Conservation (phyloP, 257 asterid species). For the Striga asiatica region DNA sequence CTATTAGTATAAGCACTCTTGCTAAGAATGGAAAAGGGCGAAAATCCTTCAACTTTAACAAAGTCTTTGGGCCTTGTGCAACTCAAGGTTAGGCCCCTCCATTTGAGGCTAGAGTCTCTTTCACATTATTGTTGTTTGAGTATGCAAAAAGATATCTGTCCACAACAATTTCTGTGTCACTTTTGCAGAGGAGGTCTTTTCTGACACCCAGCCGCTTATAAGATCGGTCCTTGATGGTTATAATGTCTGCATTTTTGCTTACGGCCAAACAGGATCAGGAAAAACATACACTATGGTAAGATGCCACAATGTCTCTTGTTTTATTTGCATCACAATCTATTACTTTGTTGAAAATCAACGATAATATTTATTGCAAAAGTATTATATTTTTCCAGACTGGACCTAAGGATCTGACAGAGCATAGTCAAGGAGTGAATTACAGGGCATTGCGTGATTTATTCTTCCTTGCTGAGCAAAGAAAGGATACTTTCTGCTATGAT, state of each 20-base stretch:
- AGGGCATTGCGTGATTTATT: slow-evolving; percentile 77
- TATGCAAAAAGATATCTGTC: not conserved
- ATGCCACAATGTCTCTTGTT: slow-evolving; percentile 3
- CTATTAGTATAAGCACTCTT: slow-evolving; percentile 44
- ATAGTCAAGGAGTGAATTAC: slow-evolving; percentile 75
- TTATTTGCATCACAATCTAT: slow-evolving; percentile 10
- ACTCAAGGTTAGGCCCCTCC: slow-evolving; percentile 65
- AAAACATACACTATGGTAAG: slow-evolving; percentile 86
- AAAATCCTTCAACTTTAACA: slow-evolving; percentile 66
- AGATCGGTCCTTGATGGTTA: slow-evolving; percentile 95
- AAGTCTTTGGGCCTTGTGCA: slow-evolving; percentile 77
- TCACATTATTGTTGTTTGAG: not conserved
- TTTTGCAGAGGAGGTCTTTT: slow-evolving; percentile 70
- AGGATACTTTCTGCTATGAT: slow-evolving; percentile 57
- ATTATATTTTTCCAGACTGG: slow-evolving; percentile 52
- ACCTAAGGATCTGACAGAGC: slow-evolving; percentile 71
- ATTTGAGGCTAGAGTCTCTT: not conserved
- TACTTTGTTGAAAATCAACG: too few species aligned
- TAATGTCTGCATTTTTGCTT: slow-evolving; percentile 91
- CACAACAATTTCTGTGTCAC: slow-evolving; percentile 9
- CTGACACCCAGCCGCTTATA: slow-evolving; percentile 73
- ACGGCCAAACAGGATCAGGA: slow-evolving; percentile 96
- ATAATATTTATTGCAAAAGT: not conserved
- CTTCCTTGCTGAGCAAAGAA: slow-evolving; percentile 72
- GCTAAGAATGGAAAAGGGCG: slow-evolving; percentile 61